phyloP scores from a whole-genome alignment of 1,284 basidiomycete genomes.

The Marasmius sp. region DNA sequence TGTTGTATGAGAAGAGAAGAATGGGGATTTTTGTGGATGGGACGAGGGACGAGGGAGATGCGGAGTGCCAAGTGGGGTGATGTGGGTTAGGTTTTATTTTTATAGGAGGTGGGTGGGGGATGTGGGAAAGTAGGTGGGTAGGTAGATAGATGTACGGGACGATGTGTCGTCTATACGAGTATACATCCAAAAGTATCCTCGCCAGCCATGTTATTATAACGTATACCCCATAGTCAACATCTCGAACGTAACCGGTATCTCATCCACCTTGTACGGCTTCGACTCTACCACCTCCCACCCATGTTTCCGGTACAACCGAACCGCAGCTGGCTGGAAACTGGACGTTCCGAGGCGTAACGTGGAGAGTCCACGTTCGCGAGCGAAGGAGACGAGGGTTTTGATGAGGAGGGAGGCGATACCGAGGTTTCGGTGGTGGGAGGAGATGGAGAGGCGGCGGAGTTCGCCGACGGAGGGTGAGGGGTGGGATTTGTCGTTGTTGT shows the following conservation, averaged over 20 bases:
- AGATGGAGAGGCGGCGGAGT: background rate
- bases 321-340: background rate
- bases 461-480: background rate
- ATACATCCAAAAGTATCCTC: too few species aligned
- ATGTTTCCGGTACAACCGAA: background rate
- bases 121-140: background rate
- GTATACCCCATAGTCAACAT: background rate
- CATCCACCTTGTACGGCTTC: background rate
- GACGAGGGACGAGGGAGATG: too few species aligned
- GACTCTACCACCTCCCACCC: background rate
- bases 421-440: background rate
- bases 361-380: background rate
- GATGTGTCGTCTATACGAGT: too few species aligned
- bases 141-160: too few species aligned
- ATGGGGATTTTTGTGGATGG: too few species aligned
- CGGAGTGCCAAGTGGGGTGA: slow-evolving; percentile 1
- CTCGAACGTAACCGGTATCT: background rate
- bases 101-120: slow-evolving; percentile 1
- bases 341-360: background rate
- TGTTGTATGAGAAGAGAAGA: too few species aligned
- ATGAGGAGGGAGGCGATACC: background rate
- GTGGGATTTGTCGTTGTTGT: background rate
- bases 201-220: too few species aligned
- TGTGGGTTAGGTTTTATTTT: background rate
- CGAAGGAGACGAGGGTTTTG: background rate